These are phyloP conservation scores for Lepidium aucheri DNA, from an alignment of 345 rosid species.

Conservation along the genomic window DNA sequence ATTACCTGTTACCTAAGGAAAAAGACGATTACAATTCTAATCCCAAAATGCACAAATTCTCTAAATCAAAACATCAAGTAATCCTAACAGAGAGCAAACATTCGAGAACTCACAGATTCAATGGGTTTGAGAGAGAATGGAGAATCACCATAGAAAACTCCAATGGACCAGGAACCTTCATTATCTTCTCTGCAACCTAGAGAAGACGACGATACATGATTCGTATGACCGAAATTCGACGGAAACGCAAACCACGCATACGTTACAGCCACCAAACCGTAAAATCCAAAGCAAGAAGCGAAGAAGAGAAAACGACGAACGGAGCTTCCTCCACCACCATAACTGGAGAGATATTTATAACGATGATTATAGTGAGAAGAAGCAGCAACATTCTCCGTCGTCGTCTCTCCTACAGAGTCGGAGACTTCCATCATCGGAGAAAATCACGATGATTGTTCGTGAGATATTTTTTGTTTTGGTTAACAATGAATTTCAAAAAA, in stretches of 20 bases:
- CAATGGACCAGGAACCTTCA: constrained; percentile 97
- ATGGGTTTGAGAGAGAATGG: constrained; percentile 86
- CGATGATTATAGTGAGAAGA: background rate
- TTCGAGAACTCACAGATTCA: constrained; percentile 50
- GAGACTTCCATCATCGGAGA: constrained; percentile 20
- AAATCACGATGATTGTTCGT: background rate
- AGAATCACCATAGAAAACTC: constrained; percentile 77
- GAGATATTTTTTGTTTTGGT: background rate
- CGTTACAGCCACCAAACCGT: constrained; percentile 50
- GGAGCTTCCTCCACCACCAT: constrained; percentile 11
- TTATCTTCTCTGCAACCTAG: constrained; percentile 68
- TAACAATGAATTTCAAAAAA: background rate
- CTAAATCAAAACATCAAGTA: background rate
- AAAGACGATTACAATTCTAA: background rate
- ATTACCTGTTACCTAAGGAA: background rate
- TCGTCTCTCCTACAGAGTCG: constrained; percentile 17
- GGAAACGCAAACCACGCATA: constrained; percentile 52
- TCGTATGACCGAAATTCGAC: constrained; percentile 25
- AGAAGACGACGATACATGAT: constrained; percentile 34
- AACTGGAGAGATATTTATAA: background rate
- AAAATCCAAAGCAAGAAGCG: constrained; percentile 43
- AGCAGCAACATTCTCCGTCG: background rate
- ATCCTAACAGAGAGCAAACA: background rate
- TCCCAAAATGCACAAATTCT: background rate
- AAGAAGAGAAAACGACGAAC: constrained; percentile 33